Evolutionary conservation across 1,284 basidiomycete species (phyloP).

Genomic region (Ustilago vetiveriae): DNA sequence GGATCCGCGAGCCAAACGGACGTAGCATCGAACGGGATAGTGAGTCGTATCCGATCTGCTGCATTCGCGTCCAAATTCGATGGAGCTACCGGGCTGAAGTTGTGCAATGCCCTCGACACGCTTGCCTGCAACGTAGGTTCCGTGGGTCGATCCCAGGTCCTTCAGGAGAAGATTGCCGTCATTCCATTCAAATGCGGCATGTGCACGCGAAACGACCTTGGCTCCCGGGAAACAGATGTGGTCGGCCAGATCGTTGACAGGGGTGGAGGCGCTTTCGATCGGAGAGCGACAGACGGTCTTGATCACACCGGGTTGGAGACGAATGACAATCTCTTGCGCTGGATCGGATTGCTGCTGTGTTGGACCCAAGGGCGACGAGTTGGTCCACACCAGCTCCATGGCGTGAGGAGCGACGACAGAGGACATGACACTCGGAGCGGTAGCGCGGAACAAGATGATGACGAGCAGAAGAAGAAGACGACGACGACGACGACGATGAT

Average conservation of each 20-base stretch:
- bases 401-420: background rate
- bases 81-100: slow-evolving; percentile 14
- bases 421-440: too few species aligned
- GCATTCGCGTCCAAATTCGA: slow-evolving; percentile 29
- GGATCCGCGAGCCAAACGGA: background rate
- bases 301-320: slow-evolving; percentile 5
- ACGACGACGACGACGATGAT: too few species aligned
- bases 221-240: slow-evolving; percentile 15
- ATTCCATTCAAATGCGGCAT: slow-evolving; percentile 36
- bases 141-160: slow-evolving; percentile 39
- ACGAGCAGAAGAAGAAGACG: background rate
- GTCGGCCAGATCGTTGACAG: slow-evolving; percentile 35
- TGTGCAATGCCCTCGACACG: slow-evolving; percentile 1
- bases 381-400: slow-evolving; percentile 37
- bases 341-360: background rate
- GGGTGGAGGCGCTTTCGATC: background rate
- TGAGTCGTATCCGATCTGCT: background rate
- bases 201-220: slow-evolving; percentile 41
- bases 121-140: slow-evolving; percentile 25
- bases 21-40: slow-evolving; percentile 27
- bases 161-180: slow-evolving; percentile 7
- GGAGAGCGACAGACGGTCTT: slow-evolving; percentile 19
- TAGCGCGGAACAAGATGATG: slow-evolving; percentile 2
- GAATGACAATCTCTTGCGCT: background rate
- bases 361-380: slow-evolving; percentile 23